Conservation (phyloP, 352 stramenopile species). For the Halophytophthora batemanensis region DNA sequence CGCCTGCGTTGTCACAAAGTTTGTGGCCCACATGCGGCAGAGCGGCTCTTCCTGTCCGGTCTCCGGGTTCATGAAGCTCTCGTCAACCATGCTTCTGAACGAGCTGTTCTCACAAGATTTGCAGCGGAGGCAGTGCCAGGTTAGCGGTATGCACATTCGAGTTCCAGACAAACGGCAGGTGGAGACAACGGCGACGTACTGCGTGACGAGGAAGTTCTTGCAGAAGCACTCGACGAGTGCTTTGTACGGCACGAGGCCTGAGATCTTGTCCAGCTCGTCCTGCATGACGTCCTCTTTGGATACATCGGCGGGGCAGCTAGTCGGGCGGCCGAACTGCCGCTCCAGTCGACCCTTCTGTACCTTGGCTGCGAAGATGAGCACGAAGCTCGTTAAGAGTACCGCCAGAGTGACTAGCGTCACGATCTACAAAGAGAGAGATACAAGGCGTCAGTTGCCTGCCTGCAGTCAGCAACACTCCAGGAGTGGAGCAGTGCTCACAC, state of each 20-base stretch:
- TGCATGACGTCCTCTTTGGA: constrained; percentile 64
- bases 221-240: constrained; percentile 80
- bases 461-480: not conserved
- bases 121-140: not conserved
- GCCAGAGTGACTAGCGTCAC: constrained; percentile 66
- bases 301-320: constrained; percentile 55
- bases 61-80: constrained; percentile 44
- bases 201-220: constrained; percentile 44
- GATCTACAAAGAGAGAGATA: constrained; percentile 21
- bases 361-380: constrained; percentile 73
- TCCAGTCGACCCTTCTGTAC: constrained; percentile 72
- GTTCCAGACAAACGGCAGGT: too few relatives aligned
- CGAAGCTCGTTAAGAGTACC: constrained; percentile 71
- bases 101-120: constrained; percentile 23
- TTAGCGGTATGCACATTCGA: not conserved
- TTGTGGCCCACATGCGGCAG: constrained; percentile 69
- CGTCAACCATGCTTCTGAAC: constrained; percentile 57
- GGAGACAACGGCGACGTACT: constrained; percentile 24
- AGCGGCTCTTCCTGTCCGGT: constrained; percentile 30
- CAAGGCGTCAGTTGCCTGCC: not conserved
- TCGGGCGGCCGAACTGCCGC: constrained; percentile 57
- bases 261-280: constrained; percentile 59
- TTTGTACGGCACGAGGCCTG: constrained; percentile 59
- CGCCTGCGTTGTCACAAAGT: constrained; percentile 65
- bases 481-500: not conserved